A percentile compares a stretch with the other conserved stretches of the same genome.
Evolutionary conservation across 257 asterid species (phyloP).

Genomic region (Solanum chilense): DNA sequence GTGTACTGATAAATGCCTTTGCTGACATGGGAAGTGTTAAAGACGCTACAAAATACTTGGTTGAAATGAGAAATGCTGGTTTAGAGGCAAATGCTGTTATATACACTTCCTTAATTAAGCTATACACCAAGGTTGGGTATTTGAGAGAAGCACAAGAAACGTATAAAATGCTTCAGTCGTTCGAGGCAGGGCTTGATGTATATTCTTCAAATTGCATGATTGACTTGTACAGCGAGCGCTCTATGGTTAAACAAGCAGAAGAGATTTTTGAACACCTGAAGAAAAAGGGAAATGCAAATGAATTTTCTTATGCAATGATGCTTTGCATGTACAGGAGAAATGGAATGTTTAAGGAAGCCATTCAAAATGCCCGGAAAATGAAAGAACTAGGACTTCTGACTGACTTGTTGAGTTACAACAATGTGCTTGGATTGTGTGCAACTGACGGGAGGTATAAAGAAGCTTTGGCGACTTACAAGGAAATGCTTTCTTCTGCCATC

Average conservation of each 20-base stretch:
- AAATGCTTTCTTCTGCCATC: conserved; percentile 48
- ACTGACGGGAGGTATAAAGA: conserved; percentile 76
- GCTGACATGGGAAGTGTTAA: conserved; percentile 65
- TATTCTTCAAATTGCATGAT: conserved; percentile 92
- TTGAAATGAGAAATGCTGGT: conserved; percentile 37
- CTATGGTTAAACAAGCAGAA: conserved; percentile 72
- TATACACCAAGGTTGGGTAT: conserved; percentile 77
- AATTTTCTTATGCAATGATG: conserved; percentile 95
- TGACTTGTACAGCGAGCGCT: conserved; percentile 72
- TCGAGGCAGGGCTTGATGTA: conserved; percentile 39
- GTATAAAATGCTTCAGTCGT: conserved; percentile 29
- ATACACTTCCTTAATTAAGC: conserved; percentile 67
- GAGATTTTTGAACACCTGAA: conserved; percentile 47
- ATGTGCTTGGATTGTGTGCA: conserved; percentile 64
- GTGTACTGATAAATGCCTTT: conserved; percentile 72
- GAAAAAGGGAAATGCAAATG: conserved; percentile 54
- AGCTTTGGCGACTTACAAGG: conserved; percentile 55
- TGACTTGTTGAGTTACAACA: conserved; percentile 68
- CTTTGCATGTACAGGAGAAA: conserved; percentile 83
- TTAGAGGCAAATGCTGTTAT: conserved; percentile 49
- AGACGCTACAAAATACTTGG: conserved; percentile 33
- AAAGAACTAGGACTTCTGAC: conserved; percentile 66
- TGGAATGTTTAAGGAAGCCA: conserved; percentile 59
- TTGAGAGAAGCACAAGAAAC: conserved; percentile 70
- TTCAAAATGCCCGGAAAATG: conserved; percentile 55